These are phyloP conservation scores for Cladosporium cucumerinum DNA, from an alignment of 2,329 filamentous ascomycete species.

Conservation along the genomic window DNA sequence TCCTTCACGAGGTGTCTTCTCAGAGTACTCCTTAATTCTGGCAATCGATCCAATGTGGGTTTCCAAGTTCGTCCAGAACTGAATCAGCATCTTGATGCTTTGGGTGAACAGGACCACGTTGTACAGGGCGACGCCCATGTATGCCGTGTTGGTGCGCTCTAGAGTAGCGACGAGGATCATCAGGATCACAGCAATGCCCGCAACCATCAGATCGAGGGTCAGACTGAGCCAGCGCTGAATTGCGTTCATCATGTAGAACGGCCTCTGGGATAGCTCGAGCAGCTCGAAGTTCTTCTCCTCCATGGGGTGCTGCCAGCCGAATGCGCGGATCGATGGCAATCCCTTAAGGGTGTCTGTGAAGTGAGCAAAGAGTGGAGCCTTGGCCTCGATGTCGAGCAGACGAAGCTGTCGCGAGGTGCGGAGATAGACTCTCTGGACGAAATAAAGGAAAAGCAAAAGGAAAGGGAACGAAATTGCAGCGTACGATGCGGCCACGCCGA, in stretches of 20 bases:
- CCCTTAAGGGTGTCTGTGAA: slow-evolving; percentile 52
- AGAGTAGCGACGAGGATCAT: slow-evolving; percentile 33
- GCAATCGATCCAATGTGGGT: slow-evolving; percentile 57
- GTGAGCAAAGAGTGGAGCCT: slow-evolving; percentile 50
- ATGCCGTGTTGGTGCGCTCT: slow-evolving; percentile 46
- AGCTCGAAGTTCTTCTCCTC: slow-evolving; percentile 37
- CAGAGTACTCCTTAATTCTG: slow-evolving; percentile 53
- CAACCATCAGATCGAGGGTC: slow-evolving; percentile 37
- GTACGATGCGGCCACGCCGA: slow-evolving; percentile 24
- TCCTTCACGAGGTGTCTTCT: slow-evolving; percentile 43
- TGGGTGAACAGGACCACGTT: slow-evolving; percentile 55
- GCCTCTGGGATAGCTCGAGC: slow-evolving; percentile 42
- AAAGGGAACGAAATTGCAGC: slow-evolving; percentile 40
- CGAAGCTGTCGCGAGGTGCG: slow-evolving; percentile 49
- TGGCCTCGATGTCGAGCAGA: slow-evolving; percentile 52
- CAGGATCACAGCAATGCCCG: slow-evolving; percentile 36
- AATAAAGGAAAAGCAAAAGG: slow-evolving; percentile 32
- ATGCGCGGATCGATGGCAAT: slow-evolving; percentile 50
- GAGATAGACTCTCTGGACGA: slow-evolving; percentile 47
- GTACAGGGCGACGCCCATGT: slow-evolving; percentile 52
- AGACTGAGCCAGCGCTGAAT: slow-evolving; percentile 46
- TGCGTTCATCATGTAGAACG: slow-evolving; percentile 45
- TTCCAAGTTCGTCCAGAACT: slow-evolving; percentile 56
- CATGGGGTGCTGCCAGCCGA: slow-evolving; percentile 44
- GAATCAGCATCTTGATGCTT: slow-evolving; percentile 49